Conservation (phyloP, 495 filamentous ascomycete species). For the Melanomma pulvis-pyrius region DNA sequence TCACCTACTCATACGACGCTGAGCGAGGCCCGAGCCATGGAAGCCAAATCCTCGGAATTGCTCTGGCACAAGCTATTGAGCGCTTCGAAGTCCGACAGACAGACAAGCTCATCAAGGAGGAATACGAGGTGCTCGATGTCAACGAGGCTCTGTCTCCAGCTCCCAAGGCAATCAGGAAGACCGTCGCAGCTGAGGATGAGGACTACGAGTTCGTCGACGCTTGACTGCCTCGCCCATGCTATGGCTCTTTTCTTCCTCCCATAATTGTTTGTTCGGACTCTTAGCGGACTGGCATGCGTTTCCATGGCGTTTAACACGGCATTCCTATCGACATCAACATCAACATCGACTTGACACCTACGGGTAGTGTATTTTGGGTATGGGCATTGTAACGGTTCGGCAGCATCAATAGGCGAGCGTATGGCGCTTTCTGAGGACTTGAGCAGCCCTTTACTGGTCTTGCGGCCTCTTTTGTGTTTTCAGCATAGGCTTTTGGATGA, state of each 20-base stretch:
- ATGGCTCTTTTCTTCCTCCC: neutral
- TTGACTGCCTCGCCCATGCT: neutral
- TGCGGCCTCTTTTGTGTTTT: conserved; percentile 13
- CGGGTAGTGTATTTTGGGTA: conserved; percentile 17
- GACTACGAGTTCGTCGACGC: conserved; percentile 41
- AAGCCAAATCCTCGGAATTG: conserved; percentile 57
- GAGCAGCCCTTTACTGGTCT: conserved; percentile 36
- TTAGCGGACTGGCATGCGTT: conserved; percentile 24
- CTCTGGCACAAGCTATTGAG: conserved; percentile 59
- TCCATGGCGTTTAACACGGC: conserved; percentile 25
- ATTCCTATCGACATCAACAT: conserved; percentile 9
- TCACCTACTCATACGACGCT: conserved; percentile 55
- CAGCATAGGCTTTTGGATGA: conserved; percentile 24
- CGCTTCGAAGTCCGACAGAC: conserved; percentile 59
- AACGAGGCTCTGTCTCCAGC: conserved; percentile 42
- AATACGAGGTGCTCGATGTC: conserved; percentile 61
- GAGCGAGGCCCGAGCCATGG: conserved; percentile 51
- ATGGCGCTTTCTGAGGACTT: conserved; percentile 44
- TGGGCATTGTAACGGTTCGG: conserved; percentile 34
- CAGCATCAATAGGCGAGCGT: conserved; percentile 42
- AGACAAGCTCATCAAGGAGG: conserved; percentile 59
- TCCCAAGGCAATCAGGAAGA: conserved; percentile 27
- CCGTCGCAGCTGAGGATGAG: conserved; percentile 28
- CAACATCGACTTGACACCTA: conserved; percentile 11
- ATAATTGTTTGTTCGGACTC: conserved; percentile 5